A percentile compares a stretch with the other conserved stretches of the same genome.
Conservation (phyloP, 257 asterid species). For the Coffea eugenioides region DNA sequence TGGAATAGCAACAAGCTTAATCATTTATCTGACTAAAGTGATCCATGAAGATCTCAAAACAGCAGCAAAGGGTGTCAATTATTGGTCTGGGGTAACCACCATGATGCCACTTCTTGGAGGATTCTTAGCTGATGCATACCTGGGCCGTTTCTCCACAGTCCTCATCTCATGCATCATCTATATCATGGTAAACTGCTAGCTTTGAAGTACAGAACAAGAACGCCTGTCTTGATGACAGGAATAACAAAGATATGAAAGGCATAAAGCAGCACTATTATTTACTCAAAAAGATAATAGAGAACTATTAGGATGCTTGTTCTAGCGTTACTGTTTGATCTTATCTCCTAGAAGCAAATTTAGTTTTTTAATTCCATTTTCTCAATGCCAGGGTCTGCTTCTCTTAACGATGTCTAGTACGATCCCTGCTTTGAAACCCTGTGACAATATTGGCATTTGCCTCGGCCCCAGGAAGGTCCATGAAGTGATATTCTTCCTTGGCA, state of each 20-base stretch:
- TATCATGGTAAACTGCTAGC: constrained; percentile 45
- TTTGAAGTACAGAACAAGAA: background rate
- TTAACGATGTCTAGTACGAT: constrained; percentile 62
- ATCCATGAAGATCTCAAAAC: constrained; percentile 68
- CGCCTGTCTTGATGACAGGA: background rate
- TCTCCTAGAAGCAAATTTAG: background rate
- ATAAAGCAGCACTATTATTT: background rate
- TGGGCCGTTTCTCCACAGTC: constrained; percentile 82
- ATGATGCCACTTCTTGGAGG: constrained; percentile 89
- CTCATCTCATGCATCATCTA: constrained; percentile 59
- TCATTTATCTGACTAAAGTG: constrained; percentile 79
- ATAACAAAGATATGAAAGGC: background rate
- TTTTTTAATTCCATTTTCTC: background rate
- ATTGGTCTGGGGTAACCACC: constrained; percentile 84
- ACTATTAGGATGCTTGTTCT: background rate
- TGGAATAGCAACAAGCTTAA: constrained; percentile 70
- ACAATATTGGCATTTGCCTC: constrained; percentile 8
- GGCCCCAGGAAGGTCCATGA: constrained; percentile 49
- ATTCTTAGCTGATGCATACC: constrained; percentile 77
- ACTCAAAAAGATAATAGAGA: background rate
- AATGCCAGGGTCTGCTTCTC: constrained; percentile 66
- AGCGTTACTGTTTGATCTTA: background rate
- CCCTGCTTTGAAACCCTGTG: constrained; percentile 61
- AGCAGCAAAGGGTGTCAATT: constrained; percentile 71
- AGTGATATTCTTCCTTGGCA: constrained; percentile 61